These are phyloP conservation scores for Piromyces finnis DNA, from an alignment of 192 early-diverging fungal species.

Conservation along the genomic window DNA sequence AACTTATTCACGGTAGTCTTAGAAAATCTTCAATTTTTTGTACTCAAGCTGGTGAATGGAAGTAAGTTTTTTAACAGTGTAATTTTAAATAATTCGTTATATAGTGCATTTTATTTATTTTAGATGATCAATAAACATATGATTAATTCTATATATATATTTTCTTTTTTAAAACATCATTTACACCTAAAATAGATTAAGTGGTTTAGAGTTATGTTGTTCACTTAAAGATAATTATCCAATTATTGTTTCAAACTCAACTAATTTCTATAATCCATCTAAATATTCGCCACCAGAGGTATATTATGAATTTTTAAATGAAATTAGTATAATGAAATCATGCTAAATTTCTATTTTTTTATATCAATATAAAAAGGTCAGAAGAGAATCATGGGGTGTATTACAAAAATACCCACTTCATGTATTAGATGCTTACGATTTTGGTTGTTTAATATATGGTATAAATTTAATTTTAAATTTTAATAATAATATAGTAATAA, in stretches of 20 bases:
- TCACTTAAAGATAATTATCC: constrained; percentile 50
- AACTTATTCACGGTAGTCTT: constrained; percentile 76
- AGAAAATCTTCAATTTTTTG: constrained; percentile 60
- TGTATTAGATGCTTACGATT: neutral
- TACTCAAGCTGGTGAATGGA: constrained; percentile 89
- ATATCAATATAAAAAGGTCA: neutral
- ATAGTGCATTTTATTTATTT: too few relatives aligned
- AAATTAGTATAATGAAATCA: too few relatives aligned
- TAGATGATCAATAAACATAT: too few relatives aligned
- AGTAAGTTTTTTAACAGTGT: too few relatives aligned
- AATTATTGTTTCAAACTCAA: constrained; percentile 36
- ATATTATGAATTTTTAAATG: too few relatives aligned
- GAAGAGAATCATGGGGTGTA: neutral
- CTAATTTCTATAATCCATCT: constrained; percentile 37
- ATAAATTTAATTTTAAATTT: neutral
- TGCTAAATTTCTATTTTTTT: too few relatives aligned
- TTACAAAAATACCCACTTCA: neutral
- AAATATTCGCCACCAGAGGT: constrained; percentile 62
- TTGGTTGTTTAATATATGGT: neutral
- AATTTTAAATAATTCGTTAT: too few relatives aligned
- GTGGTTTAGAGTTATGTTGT: constrained; percentile 67
- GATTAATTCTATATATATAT: neutral
- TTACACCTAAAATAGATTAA: constrained; percentile 22
- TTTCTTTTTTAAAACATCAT: too few relatives aligned
- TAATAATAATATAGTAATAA: too few relatives aligned